Percentiles rank a stretch among this genome's conserved stretches.
phyloP scores from a whole-genome alignment of 2,329 filamentous ascomycete genomes.

The Orbilia javanica region DNA sequence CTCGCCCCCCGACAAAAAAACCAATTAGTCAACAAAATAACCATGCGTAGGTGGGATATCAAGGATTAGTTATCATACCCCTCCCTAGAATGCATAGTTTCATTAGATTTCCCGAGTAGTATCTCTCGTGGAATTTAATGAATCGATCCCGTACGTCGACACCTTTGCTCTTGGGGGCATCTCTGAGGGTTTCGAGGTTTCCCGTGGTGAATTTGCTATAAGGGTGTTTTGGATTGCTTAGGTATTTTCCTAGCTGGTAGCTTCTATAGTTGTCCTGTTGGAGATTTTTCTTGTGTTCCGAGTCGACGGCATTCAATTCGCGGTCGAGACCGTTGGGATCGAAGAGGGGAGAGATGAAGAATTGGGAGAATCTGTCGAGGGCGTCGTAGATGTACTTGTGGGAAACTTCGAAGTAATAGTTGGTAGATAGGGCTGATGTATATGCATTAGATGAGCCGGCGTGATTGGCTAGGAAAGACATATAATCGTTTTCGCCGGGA shows the following conservation, averaged over 20 bases:
- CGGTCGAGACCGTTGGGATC: slow-evolving; percentile 85
- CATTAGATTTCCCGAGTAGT: slow-evolving; percentile 95
- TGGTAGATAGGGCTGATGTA: slow-evolving; percentile 91
- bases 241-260: slow-evolving; percentile 85
- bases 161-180: slow-evolving; percentile 80
- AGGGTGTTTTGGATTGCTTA: slow-evolving; percentile 88
- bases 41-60: background rate
- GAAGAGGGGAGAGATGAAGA: slow-evolving; percentile 91
- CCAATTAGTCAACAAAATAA: background rate
- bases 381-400: slow-evolving; percentile 84
- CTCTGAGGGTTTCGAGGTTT: slow-evolving; percentile 86
- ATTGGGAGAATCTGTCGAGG: slow-evolving; percentile 91
- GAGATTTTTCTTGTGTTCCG: slow-evolving; percentile 97
- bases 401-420: slow-evolving; percentile 97
- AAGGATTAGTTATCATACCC: slow-evolving; percentile 26
- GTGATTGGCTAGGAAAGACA: slow-evolving; percentile 88
- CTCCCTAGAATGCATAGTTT: slow-evolving; percentile 88
- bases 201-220: slow-evolving; percentile 93
- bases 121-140: slow-evolving; percentile 87
- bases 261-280: slow-evolving; percentile 90
- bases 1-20: background rate
- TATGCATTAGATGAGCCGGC: slow-evolving; percentile 96
- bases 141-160: slow-evolving; percentile 91
- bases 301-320: slow-evolving; percentile 89
- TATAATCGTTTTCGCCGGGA: slow-evolving; percentile 94